Base-by-base conservation (phyloP, 2,329 filamentous ascomycete species). In the Pseudogymnoascus sp. region DNA sequence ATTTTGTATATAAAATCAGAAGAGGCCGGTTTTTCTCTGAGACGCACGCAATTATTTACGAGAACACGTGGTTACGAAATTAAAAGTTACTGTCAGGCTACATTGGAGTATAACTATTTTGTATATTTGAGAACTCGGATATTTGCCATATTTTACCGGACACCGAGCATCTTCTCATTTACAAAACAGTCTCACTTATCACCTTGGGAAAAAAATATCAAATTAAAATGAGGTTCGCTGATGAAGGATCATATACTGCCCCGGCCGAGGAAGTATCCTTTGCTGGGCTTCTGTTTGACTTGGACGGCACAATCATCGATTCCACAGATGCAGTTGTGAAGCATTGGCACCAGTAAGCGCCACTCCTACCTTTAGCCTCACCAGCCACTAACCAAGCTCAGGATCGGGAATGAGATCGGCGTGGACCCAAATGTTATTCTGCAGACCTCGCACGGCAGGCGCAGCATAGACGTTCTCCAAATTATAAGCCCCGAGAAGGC, bases 391-490 rank as follows among this genome's bases (percentile, higher is more conserved):
- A 49, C 58, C 33, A 62, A 60, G 52, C 35, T 12, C 70, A 91
- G 88, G n/a, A 83, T 92, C 67, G 92, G 89, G 59, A 81, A 83
- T 8, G 90, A 96, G 72, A 88, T 97, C 70, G 90, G 90, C 23
- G 87, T 97, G 21, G 85, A 91, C 67, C 90, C 91, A n/a, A 81
- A 87, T 58, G 83, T 88, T 52, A 97, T 99, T 69, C 82, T 97
- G 26, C 83, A 91, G 70, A 96, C 91, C 8, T 96, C 92, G 4
- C 94, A 99, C 75, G 94, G 94, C 65, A 85, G 93, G 64, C 81
- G 94, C 63, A 91, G 87, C 68, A 96, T 97, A 70, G 94, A 99
- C 70, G 86, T 89, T 2, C 81, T 99, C 63, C 84, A 84, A 73
- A 78, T 92, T 29, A 83, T 96, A 63, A 87, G 90, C 65, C 89